Evolutionary conservation across 2,329 filamentous ascomycete species (phyloP).

Genomic region (Pseudocercospora cruenta): DNA sequence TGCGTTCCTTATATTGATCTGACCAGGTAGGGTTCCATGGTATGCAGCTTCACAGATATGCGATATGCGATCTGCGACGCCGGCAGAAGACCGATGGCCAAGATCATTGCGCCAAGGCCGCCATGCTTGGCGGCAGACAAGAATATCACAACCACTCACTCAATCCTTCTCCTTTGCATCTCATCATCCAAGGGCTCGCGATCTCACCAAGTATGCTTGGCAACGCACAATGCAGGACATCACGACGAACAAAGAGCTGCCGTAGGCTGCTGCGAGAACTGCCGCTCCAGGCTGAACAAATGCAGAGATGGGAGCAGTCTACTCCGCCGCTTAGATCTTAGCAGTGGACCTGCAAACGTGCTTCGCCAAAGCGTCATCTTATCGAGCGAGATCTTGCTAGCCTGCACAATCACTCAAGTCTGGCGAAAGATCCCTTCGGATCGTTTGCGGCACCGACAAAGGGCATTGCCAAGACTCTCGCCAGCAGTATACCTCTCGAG

Average conservation of each 20-base stretch:
- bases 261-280: too few species aligned
- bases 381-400: not conserved
- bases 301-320: too few species aligned
- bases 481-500: not conserved
- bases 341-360: not conserved
- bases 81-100: not conserved
- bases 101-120: not conserved
- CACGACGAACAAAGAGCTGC: not conserved
- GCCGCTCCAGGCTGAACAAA: not conserved
- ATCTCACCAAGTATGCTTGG: not conserved
- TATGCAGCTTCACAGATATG: not conserved
- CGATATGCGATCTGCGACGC: not conserved
- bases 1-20: not conserved
- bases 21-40: not conserved
- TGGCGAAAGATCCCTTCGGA: not conserved
- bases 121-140: not conserved
- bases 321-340: not conserved
- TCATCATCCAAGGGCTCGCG: not conserved
- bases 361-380: not conserved
- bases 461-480: not conserved
- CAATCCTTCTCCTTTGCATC: not conserved
- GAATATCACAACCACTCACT: not conserved
- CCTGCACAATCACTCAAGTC: not conserved
- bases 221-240: not conserved
- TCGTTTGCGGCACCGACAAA: not conserved